Conservation (phyloP, 148 eudicot genomes). For the Rhododendron kiyosumense region DNA sequence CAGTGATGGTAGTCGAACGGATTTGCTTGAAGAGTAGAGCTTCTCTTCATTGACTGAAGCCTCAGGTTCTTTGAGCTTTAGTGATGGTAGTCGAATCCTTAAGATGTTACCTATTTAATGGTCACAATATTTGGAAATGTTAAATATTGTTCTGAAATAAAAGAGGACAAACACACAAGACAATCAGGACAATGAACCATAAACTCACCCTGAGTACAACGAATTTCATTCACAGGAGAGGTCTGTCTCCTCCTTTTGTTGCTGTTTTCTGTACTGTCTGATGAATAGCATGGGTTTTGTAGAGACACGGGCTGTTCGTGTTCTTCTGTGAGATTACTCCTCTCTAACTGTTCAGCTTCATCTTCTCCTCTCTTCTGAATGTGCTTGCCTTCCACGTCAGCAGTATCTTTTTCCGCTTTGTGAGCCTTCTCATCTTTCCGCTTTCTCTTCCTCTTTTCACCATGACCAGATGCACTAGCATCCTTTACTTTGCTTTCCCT, state of each 20-base stretch:
- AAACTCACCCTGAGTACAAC: slow-evolving; percentile 38
- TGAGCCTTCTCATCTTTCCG: slow-evolving; percentile 1
- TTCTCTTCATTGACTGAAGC: slow-evolving; percentile 4
- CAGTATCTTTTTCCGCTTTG: slow-evolving; percentile 4
- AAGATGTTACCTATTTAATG: slow-evolving; percentile 46
- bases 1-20: slow-evolving; percentile 29
- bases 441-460: slow-evolving; percentile 18
- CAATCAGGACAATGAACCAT: not conserved
- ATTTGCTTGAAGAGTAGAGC: slow-evolving; percentile 17
- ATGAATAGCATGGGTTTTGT: slow-evolving; percentile 45
- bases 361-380: slow-evolving; percentile 4
- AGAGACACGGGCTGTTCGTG: slow-evolving; percentile 38
- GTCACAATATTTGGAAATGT: not conserved
- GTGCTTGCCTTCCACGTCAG: slow-evolving; percentile 2
- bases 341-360: slow-evolving; percentile 37
- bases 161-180: not conserved
- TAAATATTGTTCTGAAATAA: not conserved
- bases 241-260: slow-evolving; percentile 51
- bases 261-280: slow-evolving; percentile 77
- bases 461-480: not conserved
- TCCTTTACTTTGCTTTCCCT: slow-evolving; percentile 15
- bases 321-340: slow-evolving; percentile 77
- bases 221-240: slow-evolving; percentile 17
- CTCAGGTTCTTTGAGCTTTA: slow-evolving; percentile 30
- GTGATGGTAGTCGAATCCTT: slow-evolving; percentile 39